These are phyloP conservation scores for Anthracocystis walkeri DNA, from an alignment of 1,284 basidiomycete genomes.

Conservation along the genomic window DNA sequence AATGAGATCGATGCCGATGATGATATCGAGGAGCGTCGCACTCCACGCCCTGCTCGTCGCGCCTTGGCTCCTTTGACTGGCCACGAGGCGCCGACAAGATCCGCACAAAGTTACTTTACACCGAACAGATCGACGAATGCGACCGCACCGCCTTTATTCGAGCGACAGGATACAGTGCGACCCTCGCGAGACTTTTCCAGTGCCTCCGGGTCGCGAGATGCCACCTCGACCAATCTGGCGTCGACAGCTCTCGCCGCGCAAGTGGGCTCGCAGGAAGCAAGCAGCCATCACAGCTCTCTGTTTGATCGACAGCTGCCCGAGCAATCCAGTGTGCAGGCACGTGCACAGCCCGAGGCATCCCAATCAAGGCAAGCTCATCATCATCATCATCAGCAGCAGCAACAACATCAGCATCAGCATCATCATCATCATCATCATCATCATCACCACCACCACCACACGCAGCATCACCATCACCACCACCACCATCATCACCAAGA, in stretches of 20 bases:
- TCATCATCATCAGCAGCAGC: constrained; percentile 10
- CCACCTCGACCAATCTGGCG: constrained; percentile 33
- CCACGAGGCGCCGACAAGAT: constrained; percentile 16
- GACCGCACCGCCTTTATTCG: constrained; percentile 40
- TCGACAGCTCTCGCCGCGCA: constrained; percentile 44
- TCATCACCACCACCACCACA: constrained; percentile 21
- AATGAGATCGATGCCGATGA: constrained; percentile 18
- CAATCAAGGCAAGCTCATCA: neutral
- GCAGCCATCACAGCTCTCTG: constrained; percentile 10
- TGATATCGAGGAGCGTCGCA: constrained; percentile 53
- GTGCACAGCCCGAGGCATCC: constrained; percentile 11
- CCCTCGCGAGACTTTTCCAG: constrained; percentile 33
- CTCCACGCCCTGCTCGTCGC: constrained; percentile 53
- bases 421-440: constrained; percentile 25
- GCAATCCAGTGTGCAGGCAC: constrained; percentile 5
- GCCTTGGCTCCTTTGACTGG: constrained; percentile 50
- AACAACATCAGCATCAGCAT: constrained; percentile 3
- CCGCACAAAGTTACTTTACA: constrained; percentile 26
- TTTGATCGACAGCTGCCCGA: constrained; percentile 24
- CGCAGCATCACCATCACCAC: constrained; percentile 21
- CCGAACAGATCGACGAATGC: constrained; percentile 42
- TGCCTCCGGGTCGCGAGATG: constrained; percentile 31
- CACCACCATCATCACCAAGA: constrained; percentile 37
- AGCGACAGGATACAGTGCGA: constrained; percentile 49
- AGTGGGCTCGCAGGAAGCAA: constrained; percentile 21